Conservation (phyloP, 1,139 yeast genomes). For the Hyphopichia fennica region DNA sequence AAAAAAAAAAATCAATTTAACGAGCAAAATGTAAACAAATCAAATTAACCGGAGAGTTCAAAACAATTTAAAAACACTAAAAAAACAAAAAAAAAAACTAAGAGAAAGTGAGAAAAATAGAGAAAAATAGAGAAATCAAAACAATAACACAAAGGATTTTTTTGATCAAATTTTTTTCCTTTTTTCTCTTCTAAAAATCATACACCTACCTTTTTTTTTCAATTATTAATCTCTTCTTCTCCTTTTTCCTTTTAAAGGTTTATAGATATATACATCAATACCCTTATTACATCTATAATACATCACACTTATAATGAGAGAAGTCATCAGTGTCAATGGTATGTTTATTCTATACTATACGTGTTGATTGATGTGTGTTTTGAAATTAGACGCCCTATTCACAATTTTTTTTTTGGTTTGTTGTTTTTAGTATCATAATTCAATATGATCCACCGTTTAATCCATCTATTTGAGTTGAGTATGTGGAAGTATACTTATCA, state of each 20-base stretch:
- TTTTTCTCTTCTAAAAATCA: background rate
- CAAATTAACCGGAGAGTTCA: background rate
- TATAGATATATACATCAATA: background rate
- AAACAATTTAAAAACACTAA: background rate
- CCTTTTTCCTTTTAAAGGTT: no score
- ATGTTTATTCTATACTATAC: constrained; percentile 26
- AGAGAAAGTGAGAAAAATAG: background rate
- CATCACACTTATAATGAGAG: constrained; percentile 62
- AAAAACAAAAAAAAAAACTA: background rate
- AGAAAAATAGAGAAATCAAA: constrained; percentile 1
- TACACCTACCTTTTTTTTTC: background rate
- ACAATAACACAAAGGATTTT: background rate
- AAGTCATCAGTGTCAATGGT: constrained; percentile 90
- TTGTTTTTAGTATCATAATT: no score
- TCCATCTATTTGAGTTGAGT: no score
- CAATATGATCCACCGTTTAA: no score
- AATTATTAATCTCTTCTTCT: background rate
- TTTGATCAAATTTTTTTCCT: background rate
- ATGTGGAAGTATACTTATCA: no score
- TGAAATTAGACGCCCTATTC: no score
- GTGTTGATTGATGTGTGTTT: no score
- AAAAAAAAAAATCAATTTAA: background rate
- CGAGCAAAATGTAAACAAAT: background rate
- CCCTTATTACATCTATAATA: constrained; percentile 4
- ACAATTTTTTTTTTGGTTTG: no score